Base-by-base conservation (phyloP, 2,329 filamentous ascomycete species). In the Eutypella sp. region DNA sequence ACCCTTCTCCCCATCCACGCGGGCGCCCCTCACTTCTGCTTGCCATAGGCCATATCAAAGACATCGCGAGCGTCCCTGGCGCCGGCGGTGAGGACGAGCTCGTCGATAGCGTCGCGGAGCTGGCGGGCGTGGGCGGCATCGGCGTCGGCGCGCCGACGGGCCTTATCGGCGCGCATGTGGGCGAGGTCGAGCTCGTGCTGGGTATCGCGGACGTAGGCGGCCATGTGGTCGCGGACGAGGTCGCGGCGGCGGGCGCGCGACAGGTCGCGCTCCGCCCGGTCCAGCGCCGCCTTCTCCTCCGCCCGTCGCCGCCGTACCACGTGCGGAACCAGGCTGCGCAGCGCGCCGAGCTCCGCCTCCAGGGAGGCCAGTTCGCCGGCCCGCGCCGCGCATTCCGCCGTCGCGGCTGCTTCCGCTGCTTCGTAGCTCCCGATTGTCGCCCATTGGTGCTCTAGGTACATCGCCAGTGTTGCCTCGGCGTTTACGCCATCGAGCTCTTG, bases 141-240 rank as follows among this genome's bases (percentile, higher is more conserved):
- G 20, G 42, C 43, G 15, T 47, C 41, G 4, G 33, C 48, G 3
- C 46, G 29, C 23, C 41, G 39, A 4, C 3, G 13, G 2, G 11
- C 15, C 42, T 40, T 42, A 25, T 44, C 50, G 13, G 36, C 33
- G 0, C 33, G 3, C 2, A 46, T 23, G 25, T 25, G 34, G 2
- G 48, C 47, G n/a, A 5, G 22, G 38, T 57, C 49, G 9, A 56
- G 39, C 6, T 46, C 41, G 16, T 34, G 8, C 22, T 48, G 44
- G 4, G 20, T 20, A 13, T 59, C 55, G 11, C 31, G 38, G 9
- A 53, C 13, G 18, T 49, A 46, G 8, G 18, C n/a, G 3, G 40
- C 29, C 15, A 57, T 16, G 16, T 57, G 52, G 5, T 42, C 45
- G 20, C 37, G 41, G 20, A 57, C 42, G 25, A 48, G 49, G 20